phyloP scores from a whole-genome alignment of 352 stramenopile species.

The Stephanocyclus meneghinianus region DNA sequence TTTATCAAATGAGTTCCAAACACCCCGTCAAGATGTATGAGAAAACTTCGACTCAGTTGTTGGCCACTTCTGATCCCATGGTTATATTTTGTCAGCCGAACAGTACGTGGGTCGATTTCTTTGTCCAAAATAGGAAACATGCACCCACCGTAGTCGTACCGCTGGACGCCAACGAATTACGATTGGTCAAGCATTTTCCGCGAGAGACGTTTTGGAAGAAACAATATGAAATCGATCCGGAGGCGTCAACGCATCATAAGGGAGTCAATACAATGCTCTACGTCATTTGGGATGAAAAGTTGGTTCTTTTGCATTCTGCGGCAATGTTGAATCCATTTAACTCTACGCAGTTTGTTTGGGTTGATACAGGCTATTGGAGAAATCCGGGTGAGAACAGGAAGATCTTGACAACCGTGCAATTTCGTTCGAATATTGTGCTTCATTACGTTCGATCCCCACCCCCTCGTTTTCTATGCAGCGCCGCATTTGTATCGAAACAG shows the following conservation, averaged over 20 bases:
- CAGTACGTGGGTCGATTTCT: constrained; percentile 47
- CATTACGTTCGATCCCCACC: neutral
- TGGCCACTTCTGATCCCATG: constrained; percentile 53
- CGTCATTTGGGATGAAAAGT: constrained; percentile 60
- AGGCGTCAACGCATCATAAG: constrained; percentile 50
- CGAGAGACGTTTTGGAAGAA: constrained; percentile 54
- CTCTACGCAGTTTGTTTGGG: constrained; percentile 54
- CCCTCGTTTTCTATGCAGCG: constrained; percentile 3
- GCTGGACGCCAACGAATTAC: constrained; percentile 32
- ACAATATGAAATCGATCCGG: constrained; percentile 55
- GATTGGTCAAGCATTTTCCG: constrained; percentile 40
- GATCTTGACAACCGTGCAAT: neutral
- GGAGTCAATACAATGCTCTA: constrained; percentile 53
- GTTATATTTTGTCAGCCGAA: constrained; percentile 61
- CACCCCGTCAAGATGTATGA: constrained; percentile 50
- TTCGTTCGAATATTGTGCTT: neutral
- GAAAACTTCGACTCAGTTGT: constrained; percentile 40
- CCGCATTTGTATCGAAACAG: constrained; percentile 48
- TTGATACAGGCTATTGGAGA: constrained; percentile 55
- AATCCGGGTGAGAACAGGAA: constrained; percentile 18
- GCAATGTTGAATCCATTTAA: constrained; percentile 60
- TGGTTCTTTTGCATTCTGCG: constrained; percentile 46
- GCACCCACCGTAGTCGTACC: constrained; percentile 55
- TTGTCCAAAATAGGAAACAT: constrained; percentile 46
- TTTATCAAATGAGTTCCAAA: constrained; percentile 62